A percentile compares a stretch with the other conserved stretches of the same genome.
Conservation (phyloP, 768 basidiomycete genomes). For the Dioszegia crocea region DNA sequence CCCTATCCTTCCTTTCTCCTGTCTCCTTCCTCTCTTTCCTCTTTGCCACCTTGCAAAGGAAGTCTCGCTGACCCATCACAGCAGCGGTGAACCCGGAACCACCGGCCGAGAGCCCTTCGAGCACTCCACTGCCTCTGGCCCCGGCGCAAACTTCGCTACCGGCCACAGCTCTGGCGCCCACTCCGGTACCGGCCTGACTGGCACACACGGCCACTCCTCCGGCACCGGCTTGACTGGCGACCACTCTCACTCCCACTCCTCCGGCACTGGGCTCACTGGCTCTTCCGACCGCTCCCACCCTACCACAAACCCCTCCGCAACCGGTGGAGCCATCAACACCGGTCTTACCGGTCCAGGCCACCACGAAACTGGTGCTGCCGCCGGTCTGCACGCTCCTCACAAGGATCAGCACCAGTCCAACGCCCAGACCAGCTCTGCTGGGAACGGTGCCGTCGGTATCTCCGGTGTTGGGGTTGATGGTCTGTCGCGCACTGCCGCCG, state of each 20-base stretch:
- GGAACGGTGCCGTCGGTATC: background rate
- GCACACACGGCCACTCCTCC: background rate
- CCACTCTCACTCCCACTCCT: background rate
- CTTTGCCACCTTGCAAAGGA: background rate
- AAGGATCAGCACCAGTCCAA: background rate
- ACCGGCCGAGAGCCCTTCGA: slow-evolving; percentile 43
- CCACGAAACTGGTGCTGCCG: background rate
- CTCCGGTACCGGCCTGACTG: background rate
- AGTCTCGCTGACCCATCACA: background rate
- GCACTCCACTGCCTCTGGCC: slow-evolving; percentile 16
- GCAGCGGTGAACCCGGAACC: slow-evolving; percentile 32
- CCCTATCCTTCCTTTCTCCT: no score
- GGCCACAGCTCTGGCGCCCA: background rate
- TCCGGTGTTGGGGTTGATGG: background rate
- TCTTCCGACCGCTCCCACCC: background rate
- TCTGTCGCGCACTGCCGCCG: background rate
- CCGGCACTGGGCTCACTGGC: background rate
- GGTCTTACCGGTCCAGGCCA: no score
- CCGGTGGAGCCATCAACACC: no score
- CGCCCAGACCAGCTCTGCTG: background rate
- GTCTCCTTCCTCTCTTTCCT: background rate
- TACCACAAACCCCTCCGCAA: no score
- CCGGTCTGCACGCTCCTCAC: background rate
- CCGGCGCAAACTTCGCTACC: background rate
- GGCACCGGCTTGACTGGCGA: background rate